Percentiles rank a stretch among this genome's conserved stretches.
Evolutionary conservation across 257 asterid species (phyloP).

Genomic region (Fraxinus cuspidata): DNA sequence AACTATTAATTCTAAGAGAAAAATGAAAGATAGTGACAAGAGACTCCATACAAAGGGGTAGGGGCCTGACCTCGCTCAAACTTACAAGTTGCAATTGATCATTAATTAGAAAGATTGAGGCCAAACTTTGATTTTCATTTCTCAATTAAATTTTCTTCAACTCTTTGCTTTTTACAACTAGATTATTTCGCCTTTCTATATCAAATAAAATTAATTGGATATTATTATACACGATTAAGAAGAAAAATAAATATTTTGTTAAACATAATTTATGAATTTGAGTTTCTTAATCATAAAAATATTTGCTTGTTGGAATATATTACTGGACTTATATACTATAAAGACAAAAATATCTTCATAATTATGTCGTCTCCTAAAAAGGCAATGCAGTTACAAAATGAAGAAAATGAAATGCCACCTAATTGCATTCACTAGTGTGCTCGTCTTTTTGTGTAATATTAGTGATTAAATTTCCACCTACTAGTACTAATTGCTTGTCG

Average conservation of each 20-base stretch:
- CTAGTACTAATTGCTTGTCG: no score
- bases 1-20: background rate
- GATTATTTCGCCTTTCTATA: no score
- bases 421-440: background rate
- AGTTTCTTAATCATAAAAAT: slow-evolving; percentile 12
- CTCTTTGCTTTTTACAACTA: background rate
- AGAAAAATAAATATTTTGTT: background rate
- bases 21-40: background rate
- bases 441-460: background rate
- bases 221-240: no score
- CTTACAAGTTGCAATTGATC: background rate
- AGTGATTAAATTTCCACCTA: no score
- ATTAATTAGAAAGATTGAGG: background rate
- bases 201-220: no score
- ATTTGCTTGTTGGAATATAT: slow-evolving; percentile 12
- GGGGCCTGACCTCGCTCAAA: background rate
- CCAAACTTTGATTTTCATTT: background rate
- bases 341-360: slow-evolving; percentile 20
- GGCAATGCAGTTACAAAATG: background rate
- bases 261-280: background rate
- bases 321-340: background rate
- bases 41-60: background rate
- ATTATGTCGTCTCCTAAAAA: background rate
- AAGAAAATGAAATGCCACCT: background rate
- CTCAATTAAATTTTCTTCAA: background rate